Evolutionary conservation across 176 grass and related monocot genomes (phyloP), one percentile per base, ranked within the genome.

Genomic region (Microstegium vimineum): DNA sequence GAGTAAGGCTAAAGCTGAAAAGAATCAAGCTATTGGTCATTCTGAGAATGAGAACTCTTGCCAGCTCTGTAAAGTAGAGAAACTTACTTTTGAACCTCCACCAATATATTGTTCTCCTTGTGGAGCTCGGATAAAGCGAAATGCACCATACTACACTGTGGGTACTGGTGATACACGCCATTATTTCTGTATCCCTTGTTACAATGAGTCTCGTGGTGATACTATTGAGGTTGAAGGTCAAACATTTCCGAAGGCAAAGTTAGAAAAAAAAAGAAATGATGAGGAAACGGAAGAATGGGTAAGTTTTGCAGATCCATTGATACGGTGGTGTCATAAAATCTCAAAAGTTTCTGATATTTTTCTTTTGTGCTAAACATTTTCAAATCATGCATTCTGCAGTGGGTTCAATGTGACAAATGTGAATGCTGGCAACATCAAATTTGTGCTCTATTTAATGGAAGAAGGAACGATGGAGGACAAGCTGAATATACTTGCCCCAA

Each of bases 261-360:
- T 99, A 17, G 97, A 99, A 68, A 99, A 99, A 76, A 99, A 96
- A 60, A 90, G 79, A 86, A 99, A 99, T 87, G 97, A 99, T 32
- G 97, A 99, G 81, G 97, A 99, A 88, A 99, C 89, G 23, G 97
- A 99, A 92, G 97, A 99, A 96, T 92, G 91, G 97, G 97, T 99
- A 94, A 74, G 79, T 34, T 79, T 37, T 35, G 33, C 57, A 61
- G 72, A 83, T 91, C 73, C 8, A 62, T 89, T 73, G 52, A 74
- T 82, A 37, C 26, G 42, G 33, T 37, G 36, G 7, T 80, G 66
- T 69, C 31, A 85, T 81, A 31, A 47, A 66, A 49, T 8, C 64
- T n/a, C 37, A 32, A 59, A 40, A 59, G 14, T 72, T 71, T 56
- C 63, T 64, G 65, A 59, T 79, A 71, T 70, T 9, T n/a, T 70